Evolutionary conservation across 768 basidiomycete genomes (phyloP).

Genomic region (Mycena latifolia): DNA sequence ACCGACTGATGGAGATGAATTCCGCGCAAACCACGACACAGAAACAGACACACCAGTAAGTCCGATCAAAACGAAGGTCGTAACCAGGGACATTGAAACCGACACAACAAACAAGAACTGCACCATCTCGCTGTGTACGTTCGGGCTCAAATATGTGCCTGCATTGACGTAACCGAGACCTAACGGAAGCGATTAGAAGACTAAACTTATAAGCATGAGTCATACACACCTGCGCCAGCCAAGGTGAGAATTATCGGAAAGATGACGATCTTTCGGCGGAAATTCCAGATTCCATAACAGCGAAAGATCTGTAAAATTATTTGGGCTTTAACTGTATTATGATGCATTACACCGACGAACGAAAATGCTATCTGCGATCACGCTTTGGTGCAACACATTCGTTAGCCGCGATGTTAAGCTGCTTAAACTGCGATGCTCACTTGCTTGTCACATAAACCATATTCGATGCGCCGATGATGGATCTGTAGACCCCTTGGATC

Average conservation of each 20-base stretch:
- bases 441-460: slow-evolving; percentile 1
- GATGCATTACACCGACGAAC: background rate
- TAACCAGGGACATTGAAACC: slow-evolving; percentile 1
- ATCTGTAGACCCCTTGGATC: too few species aligned
- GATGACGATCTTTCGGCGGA: background rate
- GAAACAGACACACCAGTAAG: slow-evolving; percentile 2
- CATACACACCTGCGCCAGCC: background rate
- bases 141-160: background rate
- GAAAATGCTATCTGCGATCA: slow-evolving; percentile 10
- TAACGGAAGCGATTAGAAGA: background rate
- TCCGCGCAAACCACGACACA: background rate
- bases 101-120: too few species aligned
- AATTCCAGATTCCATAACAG: slow-evolving; percentile 18
- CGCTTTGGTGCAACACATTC: background rate
- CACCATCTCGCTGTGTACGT: too few species aligned
- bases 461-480: too few species aligned
- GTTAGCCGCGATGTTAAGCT: too few species aligned
- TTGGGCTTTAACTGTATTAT: too few species aligned
- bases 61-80: slow-evolving; percentile 12
- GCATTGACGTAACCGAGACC: background rate
- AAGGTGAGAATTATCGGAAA: slow-evolving; percentile 8
- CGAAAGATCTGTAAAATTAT: slow-evolving; percentile 1
- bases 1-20: background rate
- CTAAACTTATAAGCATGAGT: background rate
- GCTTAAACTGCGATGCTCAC: background rate